Conservation (phyloP, 1,284 basidiomycete genomes). For the Phellopilus nigrolimitatus region DNA sequence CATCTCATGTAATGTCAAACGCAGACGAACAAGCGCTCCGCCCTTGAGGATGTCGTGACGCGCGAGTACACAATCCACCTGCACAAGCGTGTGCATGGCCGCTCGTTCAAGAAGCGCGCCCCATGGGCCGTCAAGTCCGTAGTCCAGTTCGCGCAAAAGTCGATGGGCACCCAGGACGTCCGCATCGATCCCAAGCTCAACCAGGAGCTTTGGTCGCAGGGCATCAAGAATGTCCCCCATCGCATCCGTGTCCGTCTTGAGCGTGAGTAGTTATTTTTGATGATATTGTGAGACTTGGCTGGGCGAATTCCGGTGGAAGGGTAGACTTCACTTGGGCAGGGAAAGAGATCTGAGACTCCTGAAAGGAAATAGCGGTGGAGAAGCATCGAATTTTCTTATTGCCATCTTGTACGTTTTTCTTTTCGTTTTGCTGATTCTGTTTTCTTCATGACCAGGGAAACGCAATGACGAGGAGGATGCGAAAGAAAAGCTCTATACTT, state of each 20-base stretch:
- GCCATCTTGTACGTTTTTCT: not conserved
- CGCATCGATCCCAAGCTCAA: conserved; percentile 91
- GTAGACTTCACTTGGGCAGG: not conserved
- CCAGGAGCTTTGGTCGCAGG: conserved; percentile 87
- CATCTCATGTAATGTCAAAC: not conserved
- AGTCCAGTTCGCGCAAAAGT: conserved; percentile 82
- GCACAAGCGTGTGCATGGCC: conserved; percentile 88
- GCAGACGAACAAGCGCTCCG: conserved; percentile 85
- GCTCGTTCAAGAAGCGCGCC: conserved; percentile 91
- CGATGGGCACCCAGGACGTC: conserved; percentile 92
- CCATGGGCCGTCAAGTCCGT: conserved; percentile 93
- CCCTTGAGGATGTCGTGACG: conserved; percentile 93
- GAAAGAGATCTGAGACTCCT: not conserved
- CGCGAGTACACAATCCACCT: conserved; percentile 96
- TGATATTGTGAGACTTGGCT: not conserved
- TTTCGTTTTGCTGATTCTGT: not conserved
- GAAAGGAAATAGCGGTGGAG: not conserved
- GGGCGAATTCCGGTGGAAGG: not conserved
- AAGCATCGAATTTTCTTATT: not conserved
- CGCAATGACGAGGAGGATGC: conserved; percentile 95
- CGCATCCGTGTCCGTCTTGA: conserved; percentile 88
- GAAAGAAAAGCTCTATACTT: conserved; percentile 96
- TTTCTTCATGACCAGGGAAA: conserved; percentile 47
- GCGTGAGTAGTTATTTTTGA: conserved; percentile 53
- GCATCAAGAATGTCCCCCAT: conserved; percentile 88